Conservation (phyloP, 345 rosid species). For the Bruguiera parviflora region DNA sequence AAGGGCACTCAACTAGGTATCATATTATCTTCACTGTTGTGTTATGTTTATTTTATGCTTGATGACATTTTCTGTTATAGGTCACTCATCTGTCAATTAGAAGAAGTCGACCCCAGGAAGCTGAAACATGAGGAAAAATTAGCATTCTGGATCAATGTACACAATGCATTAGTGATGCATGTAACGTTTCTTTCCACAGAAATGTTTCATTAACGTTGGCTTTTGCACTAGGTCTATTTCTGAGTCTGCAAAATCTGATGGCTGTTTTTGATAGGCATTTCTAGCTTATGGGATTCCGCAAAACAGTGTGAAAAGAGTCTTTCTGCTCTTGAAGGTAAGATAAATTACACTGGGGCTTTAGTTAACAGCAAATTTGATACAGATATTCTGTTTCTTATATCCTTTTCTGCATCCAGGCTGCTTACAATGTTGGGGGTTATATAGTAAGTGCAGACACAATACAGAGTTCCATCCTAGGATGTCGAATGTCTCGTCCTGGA, state of each 20-base stretch:
- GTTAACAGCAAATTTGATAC: background rate
- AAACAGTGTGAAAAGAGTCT: constrained; percentile 75
- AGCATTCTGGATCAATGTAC: constrained; percentile 95
- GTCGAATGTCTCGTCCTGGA: constrained; percentile 92
- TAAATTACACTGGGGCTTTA: background rate
- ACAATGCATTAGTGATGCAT: constrained; percentile 95
- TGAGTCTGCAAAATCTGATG: background rate
- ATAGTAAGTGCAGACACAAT: constrained; percentile 79
- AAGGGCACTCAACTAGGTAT: background rate
- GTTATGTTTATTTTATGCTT: constrained; percentile 5
- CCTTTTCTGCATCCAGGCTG: constrained; percentile 54
- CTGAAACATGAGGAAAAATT: constrained; percentile 81
- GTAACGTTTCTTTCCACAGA: constrained; percentile 40
- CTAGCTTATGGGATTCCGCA: constrained; percentile 91
- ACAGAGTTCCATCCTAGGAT: constrained; percentile 70
- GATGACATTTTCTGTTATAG: constrained; percentile 37
- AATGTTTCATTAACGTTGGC: background rate
- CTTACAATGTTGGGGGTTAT: constrained; percentile 90
- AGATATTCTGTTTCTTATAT: constrained; percentile 1
- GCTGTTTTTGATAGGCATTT: constrained; percentile 51
- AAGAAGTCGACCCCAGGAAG: constrained; percentile 68
- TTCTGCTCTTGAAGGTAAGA: constrained; percentile 74
- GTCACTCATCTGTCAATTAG: constrained; percentile 69
- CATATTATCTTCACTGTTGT: background rate
- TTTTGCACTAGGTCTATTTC: constrained; percentile 10